A percentile compares a stretch with the other conserved stretches of the same genome.
phyloP scores from a whole-genome alignment of 257 asterid genomes.

The Nemophila menziesii region DNA sequence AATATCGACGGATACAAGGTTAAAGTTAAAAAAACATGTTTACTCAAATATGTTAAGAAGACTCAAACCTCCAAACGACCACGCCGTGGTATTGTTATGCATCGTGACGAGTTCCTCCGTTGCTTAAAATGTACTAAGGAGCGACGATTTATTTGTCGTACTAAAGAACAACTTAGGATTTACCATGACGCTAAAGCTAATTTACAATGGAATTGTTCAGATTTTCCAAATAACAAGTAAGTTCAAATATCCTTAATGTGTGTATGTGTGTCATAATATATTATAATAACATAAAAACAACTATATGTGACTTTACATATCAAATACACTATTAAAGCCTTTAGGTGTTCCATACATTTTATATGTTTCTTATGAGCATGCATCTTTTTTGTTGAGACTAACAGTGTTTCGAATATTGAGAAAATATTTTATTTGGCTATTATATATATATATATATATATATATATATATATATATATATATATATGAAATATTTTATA shows the following conservation, averaged over 20 bases:
- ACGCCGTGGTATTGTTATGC: conserved; percentile 15
- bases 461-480: too few relatives aligned
- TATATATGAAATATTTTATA: too few relatives aligned
- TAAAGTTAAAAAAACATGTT: conserved; percentile 14
- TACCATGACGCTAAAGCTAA: conserved; percentile 25
- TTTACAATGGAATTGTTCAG: conserved; percentile 25
- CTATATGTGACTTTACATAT: background rate
- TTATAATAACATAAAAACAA: too few relatives aligned
- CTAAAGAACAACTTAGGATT: conserved; percentile 13
- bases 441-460: too few relatives aligned
- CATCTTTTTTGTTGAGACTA: too few relatives aligned
- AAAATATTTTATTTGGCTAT: too few relatives aligned
- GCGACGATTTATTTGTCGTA: conserved; percentile 23
- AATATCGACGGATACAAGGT: conserved; percentile 14
- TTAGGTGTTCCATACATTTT: too few relatives aligned
- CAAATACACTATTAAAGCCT: background rate
- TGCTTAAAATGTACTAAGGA: conserved; percentile 26
- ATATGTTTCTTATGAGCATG: too few relatives aligned
- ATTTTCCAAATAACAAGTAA: conserved; percentile 25
- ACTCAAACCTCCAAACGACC: conserved; percentile 20
- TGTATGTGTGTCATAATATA: background rate
- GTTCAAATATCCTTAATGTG: background rate
- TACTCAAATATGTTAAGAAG: conserved; percentile 28
- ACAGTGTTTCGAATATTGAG: too few relatives aligned
- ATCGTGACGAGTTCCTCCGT: conserved; percentile 33